Evolutionary conservation across 2,329 filamentous ascomycete species (phyloP), one percentile per base, ranked within the genome.

Genomic region (Trichoderma polysporum): DNA sequence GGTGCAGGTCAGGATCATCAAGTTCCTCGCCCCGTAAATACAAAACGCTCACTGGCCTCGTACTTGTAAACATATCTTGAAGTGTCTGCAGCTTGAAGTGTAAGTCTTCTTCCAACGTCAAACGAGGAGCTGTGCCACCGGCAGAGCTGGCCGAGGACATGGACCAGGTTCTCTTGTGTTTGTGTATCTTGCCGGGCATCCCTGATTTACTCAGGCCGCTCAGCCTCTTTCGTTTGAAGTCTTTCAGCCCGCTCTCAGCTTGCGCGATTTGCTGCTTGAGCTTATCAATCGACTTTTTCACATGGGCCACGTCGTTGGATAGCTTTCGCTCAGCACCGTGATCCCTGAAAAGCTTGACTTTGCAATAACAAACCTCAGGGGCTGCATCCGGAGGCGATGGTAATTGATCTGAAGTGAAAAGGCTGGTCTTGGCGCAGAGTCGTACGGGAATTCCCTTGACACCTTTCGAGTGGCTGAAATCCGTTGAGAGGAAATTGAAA

Each of bases 401-500:
- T 1, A 84, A 82, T 9, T 83, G 79, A 29, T 85, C 84, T 17
- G 83, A 79, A 0, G 85, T 80, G 1, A 94, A 68, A 12, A 89
- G 79, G 70, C 91, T 90, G 0, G 95, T 98, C 79, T 98, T 98
- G 15, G 94, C 89, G 77, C 94, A 98, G 0, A 98, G 85, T 65
- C 95, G 85, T 4, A 99, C 94, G 0, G 95, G 94, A 70, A 98
- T 97, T 39, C 95, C 95, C 79, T 98, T 99, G 57, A 99, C 95
- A 53, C 95, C 95, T 76, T 99, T 99, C 10, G 95, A 98, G 76
- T 98, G 95, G 77, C 94, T 98, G 76, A 98, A 99, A 76, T 99
- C 95, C 9, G 95, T 99, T 0, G 95, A 99, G 0, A 99, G 84
- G 76, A 99, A 99, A 80, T 99, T 99, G 84, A 98, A 99, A 53